Base-by-base conservation (phyloP, 495 filamentous ascomycete genomes). In the Xylaria longipes region DNA sequence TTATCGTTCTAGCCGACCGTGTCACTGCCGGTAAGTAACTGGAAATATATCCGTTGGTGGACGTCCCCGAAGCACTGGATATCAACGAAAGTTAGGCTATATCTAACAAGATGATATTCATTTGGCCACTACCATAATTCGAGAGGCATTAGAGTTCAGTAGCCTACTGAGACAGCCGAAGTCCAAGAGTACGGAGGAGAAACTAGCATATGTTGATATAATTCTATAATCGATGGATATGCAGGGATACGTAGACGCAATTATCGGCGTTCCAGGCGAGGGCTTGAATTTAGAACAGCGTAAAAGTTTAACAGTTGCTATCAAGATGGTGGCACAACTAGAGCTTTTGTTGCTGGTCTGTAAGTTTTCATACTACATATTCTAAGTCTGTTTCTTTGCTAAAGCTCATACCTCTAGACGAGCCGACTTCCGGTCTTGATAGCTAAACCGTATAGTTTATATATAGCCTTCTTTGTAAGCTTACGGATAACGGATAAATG, bases 291-390 rank as follows among this genome's bases (percentile, higher is more conserved):
- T 81, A 2, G 80, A 82, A 67, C 63, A 84, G 75, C 67, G 76
- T 74, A 72, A 90, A 86, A 50, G 89, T 25, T 50, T 94, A 2
- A 94, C 92, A 6, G 94, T 95, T 68, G 93, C 90, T 63, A 92
- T 95, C 15, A 92, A 95, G 73, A 77, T 95, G 29, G 91, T 91
- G 9, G 92, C 93, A 7, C 93, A 92, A 75, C 93, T 93, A 0
- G 88, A 86, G 61, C 82, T 92, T 0, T 82, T 95, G 41, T 84
- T 95, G 7, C 94, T 95, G 83, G 81, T 95, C n/a, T 37, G 39
- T 64, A 56, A 56, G 25, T 31, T 56, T 14, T n/a, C n/a, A 3
- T 56, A 56, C 52, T 25, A 25, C 52, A 14, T n/a, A 17, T 4
- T 50, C 15, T 50, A 14, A 50, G 15, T n/a, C 12, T 50, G 20